Base-by-base conservation (phyloP, 169 alveolate genomes). In the Eimeria praecox region DNA sequence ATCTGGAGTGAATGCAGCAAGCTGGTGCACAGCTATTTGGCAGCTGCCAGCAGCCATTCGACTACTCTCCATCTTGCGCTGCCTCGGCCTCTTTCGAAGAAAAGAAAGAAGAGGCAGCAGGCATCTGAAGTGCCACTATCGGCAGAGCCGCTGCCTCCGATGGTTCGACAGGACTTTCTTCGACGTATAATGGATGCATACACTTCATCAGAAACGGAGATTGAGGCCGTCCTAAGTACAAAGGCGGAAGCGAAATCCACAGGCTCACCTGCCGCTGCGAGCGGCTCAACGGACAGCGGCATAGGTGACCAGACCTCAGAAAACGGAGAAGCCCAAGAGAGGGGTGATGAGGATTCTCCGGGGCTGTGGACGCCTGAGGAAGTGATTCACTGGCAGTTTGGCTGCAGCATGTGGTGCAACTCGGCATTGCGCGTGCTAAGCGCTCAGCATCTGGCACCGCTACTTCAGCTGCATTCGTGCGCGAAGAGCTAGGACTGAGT, bases 321-420 rank as follows among this genome's bases (percentile, higher is more conserved):
- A 75, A 62, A 27, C 62, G 59, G 59, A 8, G 52, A 42, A 27
- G 40, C 59, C 46, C 73, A 82, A 33, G 46, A 22, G 0, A 35
- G 27, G 87, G 38, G 44, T 0, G 42, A 4, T 42, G 62, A 46
- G 0, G 62, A 22, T 0, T 35, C 64, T 1, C 4, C 73, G 73
- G 33, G n/a, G 90, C 52, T 82, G 64, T 85, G 92, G 92, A 54
- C 92, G 2, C 80, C 92, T 0, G 92, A 85, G 92, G 92, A 85
- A 56, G 78, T 85, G 54, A 38, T 85, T 27, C 38, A 85, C 78
- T 85, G 92, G 92, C 92, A 85, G 62, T 33, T 85, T 52, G 78
- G 80, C 38, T 85, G 92, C 78, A 85, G 92, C 77, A 85, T 85
- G 92, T 85, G 92, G 92, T 59, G 92, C 46, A 85, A 85, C 77